Base-by-base conservation (phyloP, 2,329 filamentous ascomycete species). In the Stemphylium beticola region DNA sequence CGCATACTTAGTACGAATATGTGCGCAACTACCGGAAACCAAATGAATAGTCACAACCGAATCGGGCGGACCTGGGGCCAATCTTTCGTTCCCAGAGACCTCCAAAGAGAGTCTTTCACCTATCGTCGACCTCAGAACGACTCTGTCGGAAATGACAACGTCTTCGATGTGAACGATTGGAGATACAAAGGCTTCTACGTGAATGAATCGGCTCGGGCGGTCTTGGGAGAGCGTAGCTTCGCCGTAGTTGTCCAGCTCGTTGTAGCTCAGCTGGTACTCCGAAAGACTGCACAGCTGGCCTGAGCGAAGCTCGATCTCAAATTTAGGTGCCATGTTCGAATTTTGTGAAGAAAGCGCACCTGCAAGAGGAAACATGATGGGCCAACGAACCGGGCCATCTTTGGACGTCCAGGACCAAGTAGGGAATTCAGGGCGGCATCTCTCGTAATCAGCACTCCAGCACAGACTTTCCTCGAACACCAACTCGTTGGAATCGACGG, bases 381-480 rank as follows among this genome's bases (percentile, higher is more conserved):
- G 9, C 40, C 40, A 42, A n/a, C 15, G n/a, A 32, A 42, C 26
- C 3, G 7, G 14, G 40, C 40, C 26, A 31, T 32, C 41, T 12
- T 20, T 43, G 18, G 26, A 43, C 5, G 31, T 41, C 37, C 46
- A 49, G 12, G 37, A 41, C 37, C 46, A 49, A 22, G 26, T 49
- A 1, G 46, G 46, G 3, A 41, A 49, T 11, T 37, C 46, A 24
- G 14, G 10, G 9, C 37, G 46, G 14, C 36, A 37, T 14, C 17
- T 17, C 8, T n/a, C 18, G 7, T 24, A 12, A 6, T 0, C 8
- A 26, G 29, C 2, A 10, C 20, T 2, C 46, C 38, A 49, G 29
- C 37, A 33, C 26, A 49, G 37, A 4, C 15, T 10, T 4, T 38
- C 2, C 0, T 39, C 34, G 10, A 48, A 48, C 2, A 5, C 14